phyloP scores from a whole-genome alignment of 495 filamentous ascomycete genomes.

The Talaromyces thailandensis region DNA sequence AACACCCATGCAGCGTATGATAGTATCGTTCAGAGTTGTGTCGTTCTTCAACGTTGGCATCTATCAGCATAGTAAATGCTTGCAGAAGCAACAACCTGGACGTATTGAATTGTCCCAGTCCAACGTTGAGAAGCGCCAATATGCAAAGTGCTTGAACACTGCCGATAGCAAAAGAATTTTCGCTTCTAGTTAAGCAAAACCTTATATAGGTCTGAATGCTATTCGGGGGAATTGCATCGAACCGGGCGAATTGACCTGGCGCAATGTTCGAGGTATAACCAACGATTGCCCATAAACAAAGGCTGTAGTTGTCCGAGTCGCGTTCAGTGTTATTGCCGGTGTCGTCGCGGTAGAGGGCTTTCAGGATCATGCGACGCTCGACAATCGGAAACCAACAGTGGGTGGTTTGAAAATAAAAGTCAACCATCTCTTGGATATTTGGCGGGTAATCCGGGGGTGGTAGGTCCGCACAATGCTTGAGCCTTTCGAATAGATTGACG shows the following conservation, averaged over 20 bases:
- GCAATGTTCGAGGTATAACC: conserved; percentile 9
- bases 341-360: conserved; percentile 12
- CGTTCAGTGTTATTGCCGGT: conserved; percentile 8
- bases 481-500: not conserved
- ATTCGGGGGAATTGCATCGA: not conserved
- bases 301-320: conserved; percentile 8
- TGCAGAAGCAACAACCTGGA: conserved; percentile 45
- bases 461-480: not conserved
- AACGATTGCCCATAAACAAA: conserved; percentile 16
- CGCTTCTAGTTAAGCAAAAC: conserved; percentile 2
- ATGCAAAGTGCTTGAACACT: conserved; percentile 49
- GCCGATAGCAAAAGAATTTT: conserved; percentile 32
- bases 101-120: conserved; percentile 22
- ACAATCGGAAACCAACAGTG: conserved; percentile 58
- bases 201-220: conserved; percentile 11
- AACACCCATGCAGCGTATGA: conserved; percentile 16
- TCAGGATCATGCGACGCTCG: conserved; percentile 47
- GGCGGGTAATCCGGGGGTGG: conserved; percentile 8
- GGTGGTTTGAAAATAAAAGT: conserved; percentile 56
- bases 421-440: conserved; percentile 30
- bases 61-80: conserved; percentile 37
- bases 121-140: conserved; percentile 42
- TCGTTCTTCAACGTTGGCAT: conserved; percentile 8
- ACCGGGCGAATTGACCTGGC: not conserved
- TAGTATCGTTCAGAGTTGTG: conserved; percentile 8